Base-by-base conservation (phyloP, 1,284 basidiomycete species). In the Puccinia novopanici region DNA sequence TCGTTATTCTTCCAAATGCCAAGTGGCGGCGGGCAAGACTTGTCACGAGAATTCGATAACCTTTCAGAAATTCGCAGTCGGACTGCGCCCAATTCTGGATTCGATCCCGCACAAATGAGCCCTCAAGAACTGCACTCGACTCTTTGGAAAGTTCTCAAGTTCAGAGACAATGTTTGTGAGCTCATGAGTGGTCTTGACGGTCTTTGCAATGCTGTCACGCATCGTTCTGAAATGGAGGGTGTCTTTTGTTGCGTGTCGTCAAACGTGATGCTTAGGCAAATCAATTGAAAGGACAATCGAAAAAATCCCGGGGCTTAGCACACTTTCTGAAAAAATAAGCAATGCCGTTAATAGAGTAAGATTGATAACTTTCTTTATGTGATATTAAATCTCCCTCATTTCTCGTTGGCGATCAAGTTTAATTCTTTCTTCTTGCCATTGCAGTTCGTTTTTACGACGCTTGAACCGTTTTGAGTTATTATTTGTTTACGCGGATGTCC, bases 71-170 rank as follows among this genome's bases (percentile, higher is more conserved):
- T 93, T 81, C 88, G 92, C 27, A 90, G 86, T 37, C 86, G 91
- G 82, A 89, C 0, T 88, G 71, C 74, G 19, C 48, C 70, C 42
- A 61, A 55, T 19, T 72, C 83, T 30, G 73, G 81, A 19, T 73
- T 83, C 88, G 13, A 71, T 92, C 91, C 0, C 89, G 91, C 82
- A 15, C 90, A 92, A 55, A 93, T 97, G 94, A 91, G 87, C 79
- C 94, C 95, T 0, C 93, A 96, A 85, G 94, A 97, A 86, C 84
- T 96, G 81, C 92, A 95, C 86, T 87, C 90, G 2, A 90, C 90
- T 2, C 86, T 96, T 19, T 96, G 94, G 94, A 90, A 93, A 86
- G 91, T 97, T 10, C 86, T 97, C 84, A 90, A 89, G 63, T 95
- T 96, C 87, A 89, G 94, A 74, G 95, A 98, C 86, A 89, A 89